Evolutionary conservation across 2,329 filamentous ascomycete species (phyloP), one percentile per base, ranked within the genome.

Genomic region (Ophiostoma ips): DNA sequence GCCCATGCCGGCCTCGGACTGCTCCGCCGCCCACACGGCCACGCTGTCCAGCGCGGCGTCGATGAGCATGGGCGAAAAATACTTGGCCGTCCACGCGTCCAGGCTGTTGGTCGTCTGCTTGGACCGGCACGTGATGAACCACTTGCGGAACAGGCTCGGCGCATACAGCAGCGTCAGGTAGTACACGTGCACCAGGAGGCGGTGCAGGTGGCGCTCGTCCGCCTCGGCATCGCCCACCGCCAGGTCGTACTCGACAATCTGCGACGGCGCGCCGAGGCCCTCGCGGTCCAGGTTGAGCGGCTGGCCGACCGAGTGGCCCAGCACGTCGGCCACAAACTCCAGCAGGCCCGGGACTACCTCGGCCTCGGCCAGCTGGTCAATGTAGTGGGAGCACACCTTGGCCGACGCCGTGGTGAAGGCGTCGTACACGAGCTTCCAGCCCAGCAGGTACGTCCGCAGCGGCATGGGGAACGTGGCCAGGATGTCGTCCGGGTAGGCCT

Each of bases 381-480:
- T 76, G 59, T 95, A 96, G 59, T 89, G 81, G 52, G 77, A 79
- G 57, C 87, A 84, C 15, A 96, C 79, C 58, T 87, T 87, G 63
- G 85, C 83, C 0, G 89, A 87, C 12, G 88, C 80, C 18, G 80
- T 78, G 16, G 72, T 70, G 61, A 90, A 94, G 41, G 90, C 83
- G 58, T 94, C 87, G 61, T 94, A 96, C 0, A 95, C 74, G 1
- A 96, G 71, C 55, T 86, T 78, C 92, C 92, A 98, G 11, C 87
- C 84, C 28, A 95, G 71, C 3, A 98, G 72, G 60, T 95, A 98
- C 10, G 82, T 79, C 48, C 87, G 79, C 45, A 95, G 71, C 0
- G 76, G 61, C 1, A 78, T 68, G 11, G 87, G 87, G 58, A 89
- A 84, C 15, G 76, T 71, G 5, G 80, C 73, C 19, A 88, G 78